Evolutionary conservation across 2,329 filamentous ascomycete genomes (phyloP).

Genomic region (Cadophora gregata): DNA sequence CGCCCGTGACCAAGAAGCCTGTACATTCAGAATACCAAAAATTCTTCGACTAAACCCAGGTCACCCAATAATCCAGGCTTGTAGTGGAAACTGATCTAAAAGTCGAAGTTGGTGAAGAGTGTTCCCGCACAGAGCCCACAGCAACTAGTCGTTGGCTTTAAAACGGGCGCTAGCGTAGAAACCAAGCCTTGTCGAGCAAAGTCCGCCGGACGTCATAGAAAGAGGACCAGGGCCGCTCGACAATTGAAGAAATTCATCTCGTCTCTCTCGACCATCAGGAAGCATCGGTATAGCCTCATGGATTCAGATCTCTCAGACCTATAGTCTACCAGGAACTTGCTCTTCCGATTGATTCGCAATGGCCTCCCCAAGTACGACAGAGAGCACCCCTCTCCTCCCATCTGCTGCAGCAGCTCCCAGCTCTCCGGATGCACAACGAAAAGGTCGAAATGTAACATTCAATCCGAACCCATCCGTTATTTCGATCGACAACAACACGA

Average conservation of each 20-base stretch:
- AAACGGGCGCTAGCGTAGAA: conserved; percentile 11
- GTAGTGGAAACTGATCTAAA: background rate
- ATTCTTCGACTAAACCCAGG: no score
- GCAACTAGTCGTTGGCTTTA: background rate
- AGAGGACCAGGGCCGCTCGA: background rate
- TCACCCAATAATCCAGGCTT: no score
- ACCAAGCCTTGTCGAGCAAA: conserved; percentile 13
- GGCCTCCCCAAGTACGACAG: conserved; percentile 35
- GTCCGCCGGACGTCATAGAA: conserved; percentile 12
- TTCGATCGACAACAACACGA: conserved; percentile 59
- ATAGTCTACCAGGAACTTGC: conserved; percentile 14
- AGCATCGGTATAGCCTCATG: conserved; percentile 21
- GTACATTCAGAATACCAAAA: no score
- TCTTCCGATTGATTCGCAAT: conserved; percentile 28
- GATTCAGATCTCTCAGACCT: conserved; percentile 14
- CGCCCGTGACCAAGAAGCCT: no score
- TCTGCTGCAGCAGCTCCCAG: conserved; percentile 23
- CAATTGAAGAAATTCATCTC: conserved; percentile 1
- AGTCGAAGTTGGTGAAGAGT: background rate
- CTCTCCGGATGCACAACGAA: conserved; percentile 31
- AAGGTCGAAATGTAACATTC: conserved; percentile 72
- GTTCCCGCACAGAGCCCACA: background rate
- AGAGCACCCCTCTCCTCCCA: conserved; percentile 36
- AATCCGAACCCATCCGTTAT: conserved; percentile 71
- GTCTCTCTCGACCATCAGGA: conserved; percentile 1